These are phyloP conservation scores for Nothomitra cinnamomea DNA, from an alignment of 2,329 filamentous ascomycete genomes.

Conservation along the genomic window DNA sequence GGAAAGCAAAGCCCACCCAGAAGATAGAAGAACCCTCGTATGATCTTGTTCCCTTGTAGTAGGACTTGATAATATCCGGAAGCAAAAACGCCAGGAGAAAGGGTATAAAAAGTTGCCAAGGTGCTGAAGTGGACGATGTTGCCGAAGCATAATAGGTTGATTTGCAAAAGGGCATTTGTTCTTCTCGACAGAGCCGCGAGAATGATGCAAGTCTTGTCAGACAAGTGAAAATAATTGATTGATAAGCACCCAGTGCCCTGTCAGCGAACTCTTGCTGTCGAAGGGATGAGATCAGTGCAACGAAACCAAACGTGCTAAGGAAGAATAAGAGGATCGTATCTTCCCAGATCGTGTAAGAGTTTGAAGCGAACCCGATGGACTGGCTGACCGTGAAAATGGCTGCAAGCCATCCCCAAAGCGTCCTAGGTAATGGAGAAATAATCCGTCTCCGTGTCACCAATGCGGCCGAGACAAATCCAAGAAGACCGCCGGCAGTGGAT, in stretches of 20 bases:
- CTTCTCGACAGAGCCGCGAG: conserved; percentile 85
- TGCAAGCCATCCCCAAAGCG: conserved; percentile 77
- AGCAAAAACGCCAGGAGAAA: conserved; percentile 55
- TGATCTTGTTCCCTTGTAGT: conserved; percentile 65
- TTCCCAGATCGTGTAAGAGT: conserved; percentile 98
- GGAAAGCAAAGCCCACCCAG: conserved; percentile 71
- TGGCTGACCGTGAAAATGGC: conserved; percentile 68
- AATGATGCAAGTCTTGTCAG: conserved; percentile 68
- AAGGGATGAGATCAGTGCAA: conserved; percentile 58
- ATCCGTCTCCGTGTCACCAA: conserved; percentile 23
- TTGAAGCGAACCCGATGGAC: conserved; percentile 87
- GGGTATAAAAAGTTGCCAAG: conserved; percentile 74
- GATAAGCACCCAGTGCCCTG: conserved; percentile 61
- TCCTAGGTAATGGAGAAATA: conserved; percentile 44
- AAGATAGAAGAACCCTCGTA: conserved; percentile 73
- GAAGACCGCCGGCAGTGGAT: conserved; percentile 18
- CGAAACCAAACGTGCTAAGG: conserved; percentile 67
- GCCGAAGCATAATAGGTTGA: conserved; percentile 92
- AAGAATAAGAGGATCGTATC: conserved; percentile 89
- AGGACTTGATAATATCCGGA: conserved; percentile 60
- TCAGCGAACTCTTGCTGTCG: conserved; percentile 50
- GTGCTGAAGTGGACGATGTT: conserved; percentile 78
- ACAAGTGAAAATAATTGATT: conserved; percentile 67
- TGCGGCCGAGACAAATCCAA: conserved; percentile 22
- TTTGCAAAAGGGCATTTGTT: conserved; percentile 93